Base-by-base conservation (phyloP, 1,284 basidiomycete species). In the Rhodofomes roseus region DNA sequence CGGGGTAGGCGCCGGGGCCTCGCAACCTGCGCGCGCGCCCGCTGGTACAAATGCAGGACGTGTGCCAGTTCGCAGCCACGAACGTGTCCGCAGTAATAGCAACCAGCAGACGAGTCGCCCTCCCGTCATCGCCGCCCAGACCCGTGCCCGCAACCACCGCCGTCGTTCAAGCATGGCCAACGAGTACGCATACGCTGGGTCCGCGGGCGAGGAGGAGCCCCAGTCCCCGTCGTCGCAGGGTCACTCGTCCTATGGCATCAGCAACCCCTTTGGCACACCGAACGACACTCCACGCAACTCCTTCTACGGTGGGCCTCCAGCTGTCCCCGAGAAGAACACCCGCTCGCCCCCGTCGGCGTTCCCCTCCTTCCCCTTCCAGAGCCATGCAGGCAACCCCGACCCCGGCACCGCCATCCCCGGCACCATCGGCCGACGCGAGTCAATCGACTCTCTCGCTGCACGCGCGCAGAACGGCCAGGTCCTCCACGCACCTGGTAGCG, bases 351-450 rank as follows among this genome's bases (percentile, higher is more conserved):
- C 76, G 73, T 36, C 84, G 79, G 1, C 83, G 79, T 23, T 82
- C 79, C 50, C 50, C 31, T 18, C 82, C 3, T 86, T 80, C 61
- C 81, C 82, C 14, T 85, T 84, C 78, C 83, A 85, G 66, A 77
- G 80, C 0, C 79, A 87, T 66, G 76, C 81, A 1, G 84, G 86
- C 11, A 87, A 86, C 67, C 82, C 85, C 1, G 86, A 87, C 64
- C 81, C 74, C 12, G 70, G 73, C 52, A 72, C 69, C 27, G 77
- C 75, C 44, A 70, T 81, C 60, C 81, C 81, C 2, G 76, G 75
- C 23, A n/a, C n/a, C n/a, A 53, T 73, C 16, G 63, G 70, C 7
- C 70, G 75, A 4, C 75, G 66, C 50, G 61, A 70, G 5, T 74
- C 73, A 27, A 65, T 68, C 5, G 76, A 80, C 16, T 75, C 72